phyloP scores from a whole-genome alignment of 2,329 filamentous ascomycete genomes.

The Talaromyces sp. region DNA sequence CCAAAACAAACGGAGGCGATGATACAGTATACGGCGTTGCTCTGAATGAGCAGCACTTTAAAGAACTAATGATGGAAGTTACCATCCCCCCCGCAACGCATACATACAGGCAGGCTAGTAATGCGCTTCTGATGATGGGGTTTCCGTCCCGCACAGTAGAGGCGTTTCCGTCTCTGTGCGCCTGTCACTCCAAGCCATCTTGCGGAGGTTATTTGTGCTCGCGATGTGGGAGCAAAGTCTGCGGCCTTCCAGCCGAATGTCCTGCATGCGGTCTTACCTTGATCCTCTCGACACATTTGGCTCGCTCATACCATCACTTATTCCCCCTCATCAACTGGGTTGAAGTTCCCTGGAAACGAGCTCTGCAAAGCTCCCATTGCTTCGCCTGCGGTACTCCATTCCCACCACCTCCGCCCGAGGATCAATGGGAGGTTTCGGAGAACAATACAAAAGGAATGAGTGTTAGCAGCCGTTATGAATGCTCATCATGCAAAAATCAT shows the following conservation, averaged over 20 bases:
- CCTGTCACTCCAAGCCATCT: constrained; percentile 79
- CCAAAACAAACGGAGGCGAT: constrained; percentile 79
- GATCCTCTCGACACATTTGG: constrained; percentile 88
- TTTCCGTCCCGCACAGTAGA: constrained; percentile 85
- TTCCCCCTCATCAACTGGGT: constrained; percentile 88
- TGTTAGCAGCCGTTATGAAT: constrained; percentile 84
- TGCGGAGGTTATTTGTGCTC: constrained; percentile 88
- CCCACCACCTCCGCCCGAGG: constrained; percentile 45
- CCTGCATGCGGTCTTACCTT: constrained; percentile 87
- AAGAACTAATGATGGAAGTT: constrained; percentile 78
- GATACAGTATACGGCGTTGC: constrained; percentile 70
- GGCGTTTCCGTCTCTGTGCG: constrained; percentile 69
- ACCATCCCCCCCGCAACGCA: constrained; percentile 86
- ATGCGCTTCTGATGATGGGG: constrained; percentile 85
- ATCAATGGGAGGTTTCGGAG: constrained; percentile 30
- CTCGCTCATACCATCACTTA: constrained; percentile 87
- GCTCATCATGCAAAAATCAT: constrained; percentile 77
- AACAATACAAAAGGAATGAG: constrained; percentile 61
- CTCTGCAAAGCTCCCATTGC: constrained; percentile 60
- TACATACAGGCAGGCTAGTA: constrained; percentile 47
- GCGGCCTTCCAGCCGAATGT: constrained; percentile 82
- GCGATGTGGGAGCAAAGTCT: constrained; percentile 82
- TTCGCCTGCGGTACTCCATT: constrained; percentile 74
- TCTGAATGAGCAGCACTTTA: constrained; percentile 80
- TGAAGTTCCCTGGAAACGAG: constrained; percentile 78